Conservation (phyloP, 2,329 filamentous ascomycete genomes). For the Paraphoma sp. region DNA sequence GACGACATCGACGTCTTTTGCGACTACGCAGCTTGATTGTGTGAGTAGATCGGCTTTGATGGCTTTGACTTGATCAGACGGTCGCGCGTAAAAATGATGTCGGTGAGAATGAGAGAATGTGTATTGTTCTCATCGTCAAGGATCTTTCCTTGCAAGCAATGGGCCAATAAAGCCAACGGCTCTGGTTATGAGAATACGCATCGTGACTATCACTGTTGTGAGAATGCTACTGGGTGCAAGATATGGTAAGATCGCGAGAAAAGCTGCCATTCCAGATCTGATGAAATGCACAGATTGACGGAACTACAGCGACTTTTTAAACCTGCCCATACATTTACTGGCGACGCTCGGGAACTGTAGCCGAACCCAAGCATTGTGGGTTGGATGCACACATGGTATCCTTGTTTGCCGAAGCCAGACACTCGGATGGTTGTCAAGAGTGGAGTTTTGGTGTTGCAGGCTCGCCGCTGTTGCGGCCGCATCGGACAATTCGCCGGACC, state of each 20-base stretch:
- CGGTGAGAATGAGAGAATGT: constrained; percentile 60
- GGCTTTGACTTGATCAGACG: constrained; percentile 50
- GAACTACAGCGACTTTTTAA: not conserved
- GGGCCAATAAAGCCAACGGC: constrained; percentile 68
- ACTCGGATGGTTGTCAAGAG: not conserved
- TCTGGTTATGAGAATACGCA: constrained; percentile 64
- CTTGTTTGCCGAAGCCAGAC: not conserved
- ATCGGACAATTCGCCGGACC: constrained; percentile 11
- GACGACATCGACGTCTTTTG: constrained; percentile 16
- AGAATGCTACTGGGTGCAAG: too few relatives aligned
- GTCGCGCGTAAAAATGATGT: constrained; percentile 55
- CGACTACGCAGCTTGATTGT: constrained; percentile 12
- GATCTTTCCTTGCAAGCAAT: constrained; percentile 60
- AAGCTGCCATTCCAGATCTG: not conserved
- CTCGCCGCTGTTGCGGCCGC: not conserved
- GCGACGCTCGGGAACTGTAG: not conserved
- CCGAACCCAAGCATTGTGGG: not conserved
- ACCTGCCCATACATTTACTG: not conserved
- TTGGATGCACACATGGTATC: not conserved
- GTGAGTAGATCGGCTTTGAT: constrained; percentile 59
- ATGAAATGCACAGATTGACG: not conserved
- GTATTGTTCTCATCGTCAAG: constrained; percentile 52
- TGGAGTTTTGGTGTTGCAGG: not conserved
- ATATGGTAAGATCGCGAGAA: too few relatives aligned
- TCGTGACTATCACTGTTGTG: not conserved